Conservation (phyloP, 345 rosid species). For the Microthlaspi erraticum region DNA sequence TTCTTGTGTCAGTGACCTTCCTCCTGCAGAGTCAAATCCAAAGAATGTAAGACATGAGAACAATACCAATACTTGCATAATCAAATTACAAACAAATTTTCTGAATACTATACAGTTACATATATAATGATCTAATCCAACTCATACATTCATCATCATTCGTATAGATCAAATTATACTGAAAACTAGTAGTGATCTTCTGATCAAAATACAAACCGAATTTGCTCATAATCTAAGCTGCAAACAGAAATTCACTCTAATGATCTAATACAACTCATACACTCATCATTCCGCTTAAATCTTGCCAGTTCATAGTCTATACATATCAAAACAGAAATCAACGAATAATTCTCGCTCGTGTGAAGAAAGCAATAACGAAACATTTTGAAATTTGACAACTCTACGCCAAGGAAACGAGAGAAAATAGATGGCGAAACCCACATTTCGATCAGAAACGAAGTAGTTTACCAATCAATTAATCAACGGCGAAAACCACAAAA, state of each 20-base stretch:
- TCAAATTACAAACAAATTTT: background rate
- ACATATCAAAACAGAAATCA: slow-evolving; percentile 11
- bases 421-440: background rate
- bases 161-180: background rate
- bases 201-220: background rate
- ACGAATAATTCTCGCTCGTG: background rate
- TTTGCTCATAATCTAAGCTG: background rate
- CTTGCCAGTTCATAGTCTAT: background rate
- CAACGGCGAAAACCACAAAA: background rate
- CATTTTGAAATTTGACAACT: background rate
- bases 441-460: slow-evolving; percentile 33
- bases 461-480: background rate
- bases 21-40: slow-evolving; percentile 45
- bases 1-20: slow-evolving; percentile 52
- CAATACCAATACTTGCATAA: background rate
- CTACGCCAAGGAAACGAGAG: background rate
- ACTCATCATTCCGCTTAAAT: slow-evolving; percentile 7
- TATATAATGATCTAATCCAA: background rate
- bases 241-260: background rate
- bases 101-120: background rate
- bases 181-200: background rate
- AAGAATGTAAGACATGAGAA: background rate
- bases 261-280: background rate
- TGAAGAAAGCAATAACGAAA: slow-evolving; percentile 7
- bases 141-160: background rate